Conservation (phyloP, 768 basidiomycete genomes). For the Mycena galopus region DNA sequence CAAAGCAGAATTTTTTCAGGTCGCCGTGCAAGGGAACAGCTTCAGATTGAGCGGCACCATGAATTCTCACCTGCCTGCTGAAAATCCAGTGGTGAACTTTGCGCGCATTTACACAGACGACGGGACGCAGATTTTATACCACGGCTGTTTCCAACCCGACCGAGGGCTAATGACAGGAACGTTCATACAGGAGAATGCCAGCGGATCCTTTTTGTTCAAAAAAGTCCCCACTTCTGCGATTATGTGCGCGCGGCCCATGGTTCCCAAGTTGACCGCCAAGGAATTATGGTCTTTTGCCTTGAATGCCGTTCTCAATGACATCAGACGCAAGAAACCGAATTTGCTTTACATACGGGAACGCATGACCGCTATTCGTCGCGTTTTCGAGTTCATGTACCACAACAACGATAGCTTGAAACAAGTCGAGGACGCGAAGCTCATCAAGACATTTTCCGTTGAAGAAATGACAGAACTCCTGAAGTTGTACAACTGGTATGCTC, state of each 20-base stretch:
- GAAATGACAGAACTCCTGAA: slow-evolving; percentile 13
- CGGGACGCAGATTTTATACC: slow-evolving; percentile 1
- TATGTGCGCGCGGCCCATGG: slow-evolving; percentile 21
- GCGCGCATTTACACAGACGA: slow-evolving; percentile 9
- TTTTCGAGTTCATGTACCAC: not conserved
- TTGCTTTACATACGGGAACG: not conserved
- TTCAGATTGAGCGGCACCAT: slow-evolving; percentile 3
- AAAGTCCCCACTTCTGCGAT: slow-evolving; percentile 5
- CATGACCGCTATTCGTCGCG: not conserved
- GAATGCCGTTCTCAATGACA: not conserved
- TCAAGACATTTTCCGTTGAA: slow-evolving; percentile 6
- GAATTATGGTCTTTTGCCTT: slow-evolving; percentile 13
- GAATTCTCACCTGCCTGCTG: not conserved
- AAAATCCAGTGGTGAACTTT: not conserved
- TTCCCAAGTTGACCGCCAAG: not conserved
- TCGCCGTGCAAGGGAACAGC: not conserved
- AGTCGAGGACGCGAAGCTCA: slow-evolving; percentile 8
- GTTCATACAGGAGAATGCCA: not conserved
- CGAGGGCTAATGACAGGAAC: slow-evolving; percentile 15
- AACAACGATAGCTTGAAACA: not conserved
- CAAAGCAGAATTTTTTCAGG: not conserved
- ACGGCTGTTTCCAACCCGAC: slow-evolving; percentile 6
- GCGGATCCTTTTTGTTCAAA: slow-evolving; percentile 22
- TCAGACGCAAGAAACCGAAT: slow-evolving; percentile 7
- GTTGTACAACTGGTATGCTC: slow-evolving; percentile 16